Conservation (phyloP, 768 basidiomycete species). For the Phylloporus arenicola region DNA sequence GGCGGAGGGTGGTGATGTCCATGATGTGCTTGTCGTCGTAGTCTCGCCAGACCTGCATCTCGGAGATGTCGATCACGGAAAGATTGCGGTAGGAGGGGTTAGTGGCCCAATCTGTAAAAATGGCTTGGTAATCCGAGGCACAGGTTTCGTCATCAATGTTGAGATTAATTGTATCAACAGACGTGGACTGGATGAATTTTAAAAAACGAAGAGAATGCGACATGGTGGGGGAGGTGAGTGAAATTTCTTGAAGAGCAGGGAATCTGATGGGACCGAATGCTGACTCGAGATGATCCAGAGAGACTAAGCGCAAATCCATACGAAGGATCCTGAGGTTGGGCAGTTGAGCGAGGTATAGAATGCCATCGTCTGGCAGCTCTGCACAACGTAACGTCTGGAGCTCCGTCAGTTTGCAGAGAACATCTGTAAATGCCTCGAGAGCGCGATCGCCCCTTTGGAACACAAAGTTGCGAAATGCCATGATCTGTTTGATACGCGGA, state of each 20-base stretch:
- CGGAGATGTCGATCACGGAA: slow-evolving; percentile 25
- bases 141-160: slow-evolving; percentile 28
- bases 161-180: slow-evolving; percentile 30
- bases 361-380: slow-evolving; percentile 21
- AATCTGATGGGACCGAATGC: slow-evolving; percentile 10
- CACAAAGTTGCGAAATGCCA: slow-evolving; percentile 27
- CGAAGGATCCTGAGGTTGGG: slow-evolving; percentile 21
- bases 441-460: slow-evolving; percentile 23
- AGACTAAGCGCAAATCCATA: slow-evolving; percentile 23
- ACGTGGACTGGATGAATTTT: slow-evolving; percentile 23
- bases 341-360: slow-evolving; percentile 19
- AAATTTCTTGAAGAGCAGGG: slow-evolving; percentile 20
- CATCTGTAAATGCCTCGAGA: slow-evolving; percentile 19
- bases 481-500: slow-evolving; percentile 24
- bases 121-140: slow-evolving; percentile 17
- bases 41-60: slow-evolving; percentile 27
- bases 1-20: slow-evolving; percentile 19
- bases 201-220: slow-evolving; percentile 20
- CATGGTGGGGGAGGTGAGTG: slow-evolving; percentile 23
- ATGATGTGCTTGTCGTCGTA: slow-evolving; percentile 29
- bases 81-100: slow-evolving; percentile 21
- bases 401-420: slow-evolving; percentile 20
- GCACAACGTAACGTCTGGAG: slow-evolving; percentile 24
- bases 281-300: slow-evolving; percentile 19
- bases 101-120: slow-evolving; percentile 21